Evolutionary conservation across 345 rosid genomes (phyloP), one percentile per base, ranked within the genome.

Genomic region (Luvunga scandens): DNA sequence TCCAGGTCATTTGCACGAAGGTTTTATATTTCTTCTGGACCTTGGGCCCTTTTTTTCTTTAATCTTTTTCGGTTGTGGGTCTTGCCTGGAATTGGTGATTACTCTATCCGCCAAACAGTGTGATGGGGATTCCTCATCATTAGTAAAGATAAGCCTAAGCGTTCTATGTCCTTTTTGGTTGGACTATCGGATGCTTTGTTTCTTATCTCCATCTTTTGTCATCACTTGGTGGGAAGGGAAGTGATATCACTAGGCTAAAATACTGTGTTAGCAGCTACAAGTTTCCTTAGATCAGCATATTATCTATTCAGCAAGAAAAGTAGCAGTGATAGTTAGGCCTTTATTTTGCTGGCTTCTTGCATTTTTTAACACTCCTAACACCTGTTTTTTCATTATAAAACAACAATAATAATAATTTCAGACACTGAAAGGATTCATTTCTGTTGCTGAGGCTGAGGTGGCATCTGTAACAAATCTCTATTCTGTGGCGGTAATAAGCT

Each of bases 401-500:
- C 8, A 53, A 53, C 7, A 55, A 65, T 12, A 50, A 50, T 19
- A 25, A 24, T 34, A 38, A 42, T 80, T 71, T 69, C 79, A 97
- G 98, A 93, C 97, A 55, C 81, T 94, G 89, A 90, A 86, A 80
- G 93, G 74, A 65, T 97, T 97, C 90, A 79, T 97, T 70, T 85
- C 87, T 69, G 73, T 79, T 81, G 94, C 99, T 66, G 97, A 89
- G 90, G 73, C 84, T 60, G 99, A 97, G 89, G 99, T 89, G 85
- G 86, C 84, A 60, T 86, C 90, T 21, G 90, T 94, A 82, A 84
- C 98, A 39, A 93, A 82, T 83, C 88, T 97, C 30, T 97, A 97
- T 77, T 84, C 93, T 33, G 88, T 87, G 25, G 99, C 91, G 98
- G 99, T 97, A 91, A 89, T 42, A 72, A 83, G 14, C 85, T 78